phyloP scores from a whole-genome alignment of 225 moss, liverwort and hornwort species.

The Thuidium tamariscinum region DNA sequence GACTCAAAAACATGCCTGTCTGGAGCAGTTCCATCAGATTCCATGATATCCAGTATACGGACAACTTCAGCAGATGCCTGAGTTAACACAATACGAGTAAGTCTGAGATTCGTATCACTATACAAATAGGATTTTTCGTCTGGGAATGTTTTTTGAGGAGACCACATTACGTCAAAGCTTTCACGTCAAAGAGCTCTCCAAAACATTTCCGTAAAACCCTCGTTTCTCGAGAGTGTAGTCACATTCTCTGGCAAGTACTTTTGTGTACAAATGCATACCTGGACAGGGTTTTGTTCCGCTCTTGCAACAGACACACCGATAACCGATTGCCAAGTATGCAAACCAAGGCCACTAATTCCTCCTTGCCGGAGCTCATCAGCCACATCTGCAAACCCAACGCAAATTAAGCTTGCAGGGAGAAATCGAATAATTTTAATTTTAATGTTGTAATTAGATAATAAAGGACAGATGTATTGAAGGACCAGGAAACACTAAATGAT shows the following conservation, averaged over 20 bases:
- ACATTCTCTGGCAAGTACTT: background rate
- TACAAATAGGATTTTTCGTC: background rate
- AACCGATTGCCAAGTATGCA: conserved; percentile 49
- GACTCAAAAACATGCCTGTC: conserved; percentile 27
- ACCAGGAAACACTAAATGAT: background rate
- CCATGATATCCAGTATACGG: conserved; percentile 26
- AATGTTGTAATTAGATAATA: background rate
- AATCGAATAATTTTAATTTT: background rate
- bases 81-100: background rate
- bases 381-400: conserved; percentile 28
- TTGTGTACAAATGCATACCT: conserved; percentile 5
- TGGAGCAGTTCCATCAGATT: conserved; percentile 39
- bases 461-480: background rate
- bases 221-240: background rate
- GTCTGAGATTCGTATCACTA: background rate
- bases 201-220: background rate
- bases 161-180: background rate
- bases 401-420: background rate
- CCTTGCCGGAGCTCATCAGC: conserved; percentile 34
- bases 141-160: background rate
- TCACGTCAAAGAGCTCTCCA: background rate
- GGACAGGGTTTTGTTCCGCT: conserved; percentile 25
- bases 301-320: conserved; percentile 30
- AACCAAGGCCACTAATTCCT: conserved; percentile 35
- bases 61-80: conserved; percentile 42